These are phyloP conservation scores for Xylaria sp. DNA, from an alignment of 2,329 filamentous ascomycete species.

Conservation along the genomic window DNA sequence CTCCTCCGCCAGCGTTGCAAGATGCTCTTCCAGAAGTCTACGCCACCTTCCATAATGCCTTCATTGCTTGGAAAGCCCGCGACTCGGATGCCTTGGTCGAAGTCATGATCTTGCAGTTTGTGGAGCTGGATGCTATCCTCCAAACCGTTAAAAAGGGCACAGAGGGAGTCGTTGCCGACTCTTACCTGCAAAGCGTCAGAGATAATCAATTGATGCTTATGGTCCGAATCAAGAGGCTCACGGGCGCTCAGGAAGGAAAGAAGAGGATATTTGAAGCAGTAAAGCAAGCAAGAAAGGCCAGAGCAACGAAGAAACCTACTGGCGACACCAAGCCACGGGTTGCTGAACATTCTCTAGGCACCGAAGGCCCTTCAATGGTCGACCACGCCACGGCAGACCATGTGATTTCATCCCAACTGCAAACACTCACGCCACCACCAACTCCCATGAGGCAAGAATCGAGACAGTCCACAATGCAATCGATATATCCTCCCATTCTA, in stretches of 20 bases:
- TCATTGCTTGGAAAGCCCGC: constrained; percentile 82
- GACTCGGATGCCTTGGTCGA: constrained; percentile 80
- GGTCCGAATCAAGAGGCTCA: constrained; percentile 78
- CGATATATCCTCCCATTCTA: constrained; percentile 59
- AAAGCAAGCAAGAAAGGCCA: constrained; percentile 69
- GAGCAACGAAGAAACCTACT: constrained; percentile 67
- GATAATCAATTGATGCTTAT: constrained; percentile 82
- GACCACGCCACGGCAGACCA: constrained; percentile 50
- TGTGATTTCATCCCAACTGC: constrained; percentile 48
- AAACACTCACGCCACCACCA: constrained; percentile 60
- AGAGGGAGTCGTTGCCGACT: constrained; percentile 72
- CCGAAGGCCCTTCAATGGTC: constrained; percentile 44
- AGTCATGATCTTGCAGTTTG: constrained; percentile 85
- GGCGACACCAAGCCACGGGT: constrained; percentile 75
- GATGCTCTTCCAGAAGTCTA: constrained; percentile 72
- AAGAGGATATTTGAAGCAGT: constrained; percentile 77
- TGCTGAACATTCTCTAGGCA: constrained; percentile 52
- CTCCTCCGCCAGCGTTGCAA: constrained; percentile 65
- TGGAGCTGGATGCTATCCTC: constrained; percentile 82
- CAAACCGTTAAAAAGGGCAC: constrained; percentile 81
- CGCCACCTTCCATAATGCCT: constrained; percentile 76
- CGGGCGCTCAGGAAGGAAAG: constrained; percentile 73
- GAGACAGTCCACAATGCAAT: constrained; percentile 45
- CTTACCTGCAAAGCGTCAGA: constrained; percentile 81
- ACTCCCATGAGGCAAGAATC: constrained; percentile 49